These are phyloP conservation scores for Populus tomentosa DNA, from an alignment of 441 rosid species.

Conservation along the genomic window DNA sequence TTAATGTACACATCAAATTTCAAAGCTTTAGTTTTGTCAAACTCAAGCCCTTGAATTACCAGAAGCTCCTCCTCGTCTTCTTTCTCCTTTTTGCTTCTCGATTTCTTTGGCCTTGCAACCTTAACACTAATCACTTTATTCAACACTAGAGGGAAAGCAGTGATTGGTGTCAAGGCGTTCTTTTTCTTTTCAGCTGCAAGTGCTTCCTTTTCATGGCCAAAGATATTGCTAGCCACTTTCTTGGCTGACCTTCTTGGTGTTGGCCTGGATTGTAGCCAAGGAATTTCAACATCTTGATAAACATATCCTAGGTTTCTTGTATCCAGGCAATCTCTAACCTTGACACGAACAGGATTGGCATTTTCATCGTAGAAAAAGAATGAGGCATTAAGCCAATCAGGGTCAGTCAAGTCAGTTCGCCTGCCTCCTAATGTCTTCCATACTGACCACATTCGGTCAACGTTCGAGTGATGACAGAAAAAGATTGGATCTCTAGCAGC, in stretches of 20 bases:
- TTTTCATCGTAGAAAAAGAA: constrained; percentile 59
- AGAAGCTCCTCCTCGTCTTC: constrained; percentile 57
- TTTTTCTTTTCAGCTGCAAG: constrained; percentile 26
- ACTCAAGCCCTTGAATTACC: constrained; percentile 40
- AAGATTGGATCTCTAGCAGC: constrained; percentile 63
- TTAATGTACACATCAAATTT: constrained; percentile 54
- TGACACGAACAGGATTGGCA: constrained; percentile 45
- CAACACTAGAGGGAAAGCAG: constrained; percentile 36
- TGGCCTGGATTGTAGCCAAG: constrained; percentile 46
- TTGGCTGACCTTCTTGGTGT: constrained; percentile 28
- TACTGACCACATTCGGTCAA: constrained; percentile 52
- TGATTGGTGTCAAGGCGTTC: constrained; percentile 6
- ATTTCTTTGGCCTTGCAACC: constrained; percentile 47
- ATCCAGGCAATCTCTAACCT: constrained; percentile 45
- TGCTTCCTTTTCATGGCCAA: constrained; percentile 19
- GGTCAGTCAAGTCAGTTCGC: constrained; percentile 30
- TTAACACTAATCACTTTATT: constrained; percentile 26
- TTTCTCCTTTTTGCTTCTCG: constrained; percentile 48
- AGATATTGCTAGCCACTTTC: constrained; percentile 18
- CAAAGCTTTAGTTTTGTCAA: constrained; percentile 28
- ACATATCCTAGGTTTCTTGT: constrained; percentile 32
- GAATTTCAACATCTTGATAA: constrained; percentile 47
- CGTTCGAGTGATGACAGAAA: constrained; percentile 49
- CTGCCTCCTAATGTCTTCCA: constrained; percentile 51
- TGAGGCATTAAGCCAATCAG: constrained; percentile 44